Base-by-base conservation (phyloP, 768 basidiomycete genomes). In the Mycena albidolilacea region DNA sequence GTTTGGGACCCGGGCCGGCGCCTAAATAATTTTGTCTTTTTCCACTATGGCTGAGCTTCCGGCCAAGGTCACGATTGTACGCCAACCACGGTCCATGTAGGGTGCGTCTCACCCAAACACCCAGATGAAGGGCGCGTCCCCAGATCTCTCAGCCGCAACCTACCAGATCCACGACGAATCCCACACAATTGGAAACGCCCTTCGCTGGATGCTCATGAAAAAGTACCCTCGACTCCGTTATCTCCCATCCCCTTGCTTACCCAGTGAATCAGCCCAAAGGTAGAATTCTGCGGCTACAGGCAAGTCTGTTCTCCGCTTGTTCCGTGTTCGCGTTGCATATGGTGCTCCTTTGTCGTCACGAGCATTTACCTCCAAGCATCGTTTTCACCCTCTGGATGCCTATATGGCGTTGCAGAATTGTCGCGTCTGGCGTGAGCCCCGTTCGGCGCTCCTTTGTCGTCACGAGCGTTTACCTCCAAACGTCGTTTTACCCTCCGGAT, bases 131-230 rank as follows among this genome's bases (percentile, higher is more conserved):
- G 95, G 95, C 68, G 93, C 95, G 23, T 85, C 91, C 46, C 85
- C 92, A 0, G 95, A 97, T 80, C 86, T 97, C 76, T 94, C 95
- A 19, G 91, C 94, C 8, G 96, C 94, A 7, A 98, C 97, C 2
- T 99, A 92, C 84, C 94, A 94, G 80, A 93, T 99, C 61, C 87
- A 92, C 80, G 93, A 98, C 79, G 98, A 99, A 84, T 93, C 95
- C 1, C 97, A 99, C 82, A 99, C 97, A 0, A 90, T 99, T 35
- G 98, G 98, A 8, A 99, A 99, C 77, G 89, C 96, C 0, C 86
- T 99, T 48, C 84, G 97, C 43, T 99, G 97, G 97, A 99, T 99
- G 93, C 81, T 99, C 70, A 99, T 99, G 97, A 98, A 98, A 85
- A 97, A 99, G 98, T 99, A 3, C 21, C 0, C 54, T 3, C 9